Percentiles rank a stretch among this genome's conserved stretches.
Evolutionary conservation across 177 flowering plant species (phyloP).

Genomic region (Tripterygium wilfordii): DNA sequence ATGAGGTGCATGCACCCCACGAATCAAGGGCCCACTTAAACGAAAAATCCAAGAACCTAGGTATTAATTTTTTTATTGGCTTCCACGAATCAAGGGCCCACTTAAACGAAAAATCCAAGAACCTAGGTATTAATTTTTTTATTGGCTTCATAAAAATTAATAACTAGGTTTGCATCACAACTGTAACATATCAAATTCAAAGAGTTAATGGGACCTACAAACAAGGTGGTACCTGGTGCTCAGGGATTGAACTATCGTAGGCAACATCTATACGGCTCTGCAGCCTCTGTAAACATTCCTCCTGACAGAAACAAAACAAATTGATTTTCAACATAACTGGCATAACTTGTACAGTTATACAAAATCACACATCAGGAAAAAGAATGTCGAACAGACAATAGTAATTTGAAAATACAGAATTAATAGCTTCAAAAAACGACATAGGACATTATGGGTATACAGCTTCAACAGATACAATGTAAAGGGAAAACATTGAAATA

Average conservation of each 20-base stretch:
- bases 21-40: too few relatives aligned
- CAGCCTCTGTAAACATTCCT: slow-evolving; percentile 78
- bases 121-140: too few relatives aligned
- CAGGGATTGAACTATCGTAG: slow-evolving; percentile 76
- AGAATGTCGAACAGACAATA: background rate
- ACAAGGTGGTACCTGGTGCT: slow-evolving; percentile 69
- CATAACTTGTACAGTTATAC: background rate
- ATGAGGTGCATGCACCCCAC: too few relatives aligned
- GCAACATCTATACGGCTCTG: slow-evolving; percentile 80
- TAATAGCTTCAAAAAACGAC: background rate
- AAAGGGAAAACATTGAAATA: too few relatives aligned
- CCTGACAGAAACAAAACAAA: slow-evolving; percentile 40
- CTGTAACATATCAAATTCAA: background rate
- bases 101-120: too few relatives aligned
- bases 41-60: too few relatives aligned
- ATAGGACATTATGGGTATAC: background rate
- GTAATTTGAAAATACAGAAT: background rate
- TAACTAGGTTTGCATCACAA: too few relatives aligned
- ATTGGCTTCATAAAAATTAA: too few relatives aligned
- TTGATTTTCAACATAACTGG: background rate
- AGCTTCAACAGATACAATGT: too few relatives aligned
- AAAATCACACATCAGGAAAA: background rate
- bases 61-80: too few relatives aligned
- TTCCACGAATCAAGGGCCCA: too few relatives aligned
- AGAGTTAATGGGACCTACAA: background rate